phyloP scores from a whole-genome alignment of 345 rosid genomes.

The Limnanthes douglasii region DNA sequence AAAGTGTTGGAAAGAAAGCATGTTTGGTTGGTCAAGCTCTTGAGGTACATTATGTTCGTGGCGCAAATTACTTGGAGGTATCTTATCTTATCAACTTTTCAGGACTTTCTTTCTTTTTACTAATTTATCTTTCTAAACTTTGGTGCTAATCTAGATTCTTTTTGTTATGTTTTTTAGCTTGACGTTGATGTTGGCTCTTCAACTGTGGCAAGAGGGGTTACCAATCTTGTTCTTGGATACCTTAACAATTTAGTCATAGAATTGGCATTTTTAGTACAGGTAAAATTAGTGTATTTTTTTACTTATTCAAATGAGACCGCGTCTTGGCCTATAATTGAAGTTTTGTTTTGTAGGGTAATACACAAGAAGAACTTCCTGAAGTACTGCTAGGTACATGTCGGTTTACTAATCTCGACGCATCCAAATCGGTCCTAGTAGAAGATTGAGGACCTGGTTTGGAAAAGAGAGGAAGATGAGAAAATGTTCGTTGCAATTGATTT shows the following conservation, averaged over 20 bases:
- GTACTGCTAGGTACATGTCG: slow-evolving; percentile 72
- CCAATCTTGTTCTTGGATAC: slow-evolving; percentile 72
- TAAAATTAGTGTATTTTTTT: too few relatives aligned
- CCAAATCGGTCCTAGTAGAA: slow-evolving; percentile 35
- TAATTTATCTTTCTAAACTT: too few relatives aligned
- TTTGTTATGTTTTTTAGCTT: slow-evolving; percentile 24
- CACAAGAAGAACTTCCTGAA: slow-evolving; percentile 86
- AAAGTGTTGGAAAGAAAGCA: slow-evolving; percentile 87
- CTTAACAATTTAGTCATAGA: slow-evolving; percentile 72
- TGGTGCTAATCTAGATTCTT: not conserved
- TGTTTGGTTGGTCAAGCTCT: slow-evolving; percentile 75
- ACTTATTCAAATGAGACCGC: too few relatives aligned
- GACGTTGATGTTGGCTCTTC: slow-evolving; percentile 84
- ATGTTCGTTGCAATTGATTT: not conserved
- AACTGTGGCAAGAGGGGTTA: slow-evolving; percentile 75
- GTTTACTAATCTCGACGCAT: slow-evolving; percentile 43
- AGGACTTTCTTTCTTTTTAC: too few relatives aligned
- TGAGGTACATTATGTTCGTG: slow-evolving; percentile 42
- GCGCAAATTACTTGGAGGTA: slow-evolving; percentile 87
- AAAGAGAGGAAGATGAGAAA: slow-evolving; percentile 6
- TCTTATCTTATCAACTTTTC: not conserved
- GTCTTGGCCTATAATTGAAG: too few relatives aligned
- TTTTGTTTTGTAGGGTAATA: slow-evolving; percentile 58
- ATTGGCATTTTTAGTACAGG: slow-evolving; percentile 94
- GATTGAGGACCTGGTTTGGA: slow-evolving; percentile 5